Percentiles rank a stretch among this genome's conserved stretches.
These are phyloP conservation scores for Cyathus striatus DNA, from an alignment of 768 basidiomycete species.

Conservation along the genomic window DNA sequence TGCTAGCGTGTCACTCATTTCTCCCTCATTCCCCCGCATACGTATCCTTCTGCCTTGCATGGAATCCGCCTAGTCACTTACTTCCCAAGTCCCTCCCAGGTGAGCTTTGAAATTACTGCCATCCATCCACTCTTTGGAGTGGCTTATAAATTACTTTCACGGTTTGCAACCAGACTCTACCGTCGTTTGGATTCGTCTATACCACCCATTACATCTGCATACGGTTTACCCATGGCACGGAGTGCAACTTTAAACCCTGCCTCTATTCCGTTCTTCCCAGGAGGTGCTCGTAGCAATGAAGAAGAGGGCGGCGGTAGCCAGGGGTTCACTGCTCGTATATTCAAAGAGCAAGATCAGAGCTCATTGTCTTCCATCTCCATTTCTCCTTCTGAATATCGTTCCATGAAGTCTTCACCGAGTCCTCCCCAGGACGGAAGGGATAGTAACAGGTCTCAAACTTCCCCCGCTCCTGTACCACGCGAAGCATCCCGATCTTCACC, in stretches of 20 bases:
- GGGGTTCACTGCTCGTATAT: constrained; percentile 40
- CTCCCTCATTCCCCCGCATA: too few species aligned
- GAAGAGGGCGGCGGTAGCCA: constrained; percentile 45
- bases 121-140: constrained; percentile 1
- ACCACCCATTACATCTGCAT: constrained; percentile 26
- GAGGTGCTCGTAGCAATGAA: constrained; percentile 50
- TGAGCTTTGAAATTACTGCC: constrained; percentile 18
- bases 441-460: constrained; percentile 28
- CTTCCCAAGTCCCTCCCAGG: constrained; percentile 17
- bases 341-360: constrained; percentile 40
- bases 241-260: constrained; percentile 76
- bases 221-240: constrained; percentile 55
- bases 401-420: constrained; percentile 67
- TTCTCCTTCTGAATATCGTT: constrained; percentile 62
- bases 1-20: not conserved
- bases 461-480: constrained; percentile 17
- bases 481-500: constrained; percentile 44
- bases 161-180: constrained; percentile 12
- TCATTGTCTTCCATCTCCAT: constrained; percentile 54
- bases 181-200: constrained; percentile 32
- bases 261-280: constrained; percentile 83
- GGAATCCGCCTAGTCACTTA: constrained; percentile 32
- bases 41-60: constrained; percentile 27
- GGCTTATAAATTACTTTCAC: not conserved
- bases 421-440: constrained; percentile 38